Evolutionary conservation across 192 early-diverging fungal species (phyloP), one percentile per base, ranked within the genome.

Genomic region (Geranomyces michiganensis): DNA sequence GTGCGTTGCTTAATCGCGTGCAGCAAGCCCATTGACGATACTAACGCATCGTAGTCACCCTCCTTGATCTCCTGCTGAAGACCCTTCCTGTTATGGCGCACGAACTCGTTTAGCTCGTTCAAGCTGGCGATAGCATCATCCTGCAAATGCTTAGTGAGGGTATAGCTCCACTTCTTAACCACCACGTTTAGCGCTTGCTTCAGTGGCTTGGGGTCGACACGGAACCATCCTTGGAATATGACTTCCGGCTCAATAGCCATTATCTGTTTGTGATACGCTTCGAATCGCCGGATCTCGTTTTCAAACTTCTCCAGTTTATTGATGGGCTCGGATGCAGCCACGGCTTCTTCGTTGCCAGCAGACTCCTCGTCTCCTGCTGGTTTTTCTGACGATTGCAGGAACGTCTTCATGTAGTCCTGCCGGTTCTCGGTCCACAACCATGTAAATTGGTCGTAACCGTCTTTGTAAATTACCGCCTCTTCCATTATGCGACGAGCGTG

Each of bases 161-260:
- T 89, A 72, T 87, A 89, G 44, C 79, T 84, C 87, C 87, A 89
- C 56, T 89, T 89, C 65, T 89, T 89, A 46, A 89, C 87, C 15
- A 83, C 82, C 7, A 89, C 79, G 62, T 89, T 89, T 24, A 89
- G 73, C 30, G 83, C 59, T 70, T 89, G 87, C 67, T 89, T 89
- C 55, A 89, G 73, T 8, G 87, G 87, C 22, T 77, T 65, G 17
- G 79, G 86, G 62, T 89, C 87, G 15, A 89, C 73, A 24, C 82
- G 81, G 77, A 88, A 89, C 87, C 87, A 89, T 17, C 78, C 75
- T 63, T 82, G 69, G 65, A 88, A 82, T 29, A 88, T 69, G 17
- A 88, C 76, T 72, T 89, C 87, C 1, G 87, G 80, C 36, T 89
- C 87, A 55, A 88, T 76, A 26, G 76, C 80, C 87, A 88, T 89